A percentile compares a stretch with the other conserved stretches of the same genome.
These are phyloP conservation scores for Quercus bicolor DNA, from an alignment of 306 rosid genomes.

Conservation along the genomic window DNA sequence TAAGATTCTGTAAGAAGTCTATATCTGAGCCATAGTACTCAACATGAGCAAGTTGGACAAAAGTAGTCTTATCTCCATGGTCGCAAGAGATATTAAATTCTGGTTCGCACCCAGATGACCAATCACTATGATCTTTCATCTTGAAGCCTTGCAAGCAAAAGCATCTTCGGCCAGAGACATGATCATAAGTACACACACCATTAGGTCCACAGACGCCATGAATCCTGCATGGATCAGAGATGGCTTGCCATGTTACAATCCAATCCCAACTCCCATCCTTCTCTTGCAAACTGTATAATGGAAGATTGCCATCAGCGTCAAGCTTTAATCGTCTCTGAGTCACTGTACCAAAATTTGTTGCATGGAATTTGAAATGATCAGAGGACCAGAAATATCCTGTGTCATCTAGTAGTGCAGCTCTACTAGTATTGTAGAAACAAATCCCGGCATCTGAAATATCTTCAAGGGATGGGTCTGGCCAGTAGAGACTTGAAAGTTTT, in stretches of 20 bases:
- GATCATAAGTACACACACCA: slow-evolving; percentile 37
- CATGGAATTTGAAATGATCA: neutral
- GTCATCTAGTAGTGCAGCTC: too few species aligned
- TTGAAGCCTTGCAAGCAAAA: slow-evolving; percentile 45
- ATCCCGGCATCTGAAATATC: too few species aligned
- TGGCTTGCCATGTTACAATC: slow-evolving; percentile 46
- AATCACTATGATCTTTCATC: slow-evolving; percentile 31
- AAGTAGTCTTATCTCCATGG: slow-evolving; percentile 1
- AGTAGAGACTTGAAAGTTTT: too few species aligned
- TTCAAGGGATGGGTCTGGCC: too few species aligned
- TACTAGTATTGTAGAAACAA: too few species aligned
- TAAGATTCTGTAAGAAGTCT: neutral
- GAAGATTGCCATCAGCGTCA: slow-evolving; percentile 35
- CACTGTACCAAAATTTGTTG: slow-evolving; percentile 1
- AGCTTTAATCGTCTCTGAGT: neutral
- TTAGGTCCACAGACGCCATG: slow-evolving; percentile 56
- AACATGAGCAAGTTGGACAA: slow-evolving; percentile 25
- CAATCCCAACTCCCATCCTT: slow-evolving; percentile 7
- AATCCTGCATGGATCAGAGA: slow-evolving; percentile 29
- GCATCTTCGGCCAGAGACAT: slow-evolving; percentile 37
- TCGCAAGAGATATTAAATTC: slow-evolving; percentile 30
- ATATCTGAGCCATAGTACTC: slow-evolving; percentile 50
- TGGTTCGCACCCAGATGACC: slow-evolving; percentile 51
- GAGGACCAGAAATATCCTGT: too few species aligned
- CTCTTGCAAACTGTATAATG: slow-evolving; percentile 33